Base-by-base conservation (phyloP, 176 grass and related monocot species). In the barley (Hordeum vulgare) region DNA sequence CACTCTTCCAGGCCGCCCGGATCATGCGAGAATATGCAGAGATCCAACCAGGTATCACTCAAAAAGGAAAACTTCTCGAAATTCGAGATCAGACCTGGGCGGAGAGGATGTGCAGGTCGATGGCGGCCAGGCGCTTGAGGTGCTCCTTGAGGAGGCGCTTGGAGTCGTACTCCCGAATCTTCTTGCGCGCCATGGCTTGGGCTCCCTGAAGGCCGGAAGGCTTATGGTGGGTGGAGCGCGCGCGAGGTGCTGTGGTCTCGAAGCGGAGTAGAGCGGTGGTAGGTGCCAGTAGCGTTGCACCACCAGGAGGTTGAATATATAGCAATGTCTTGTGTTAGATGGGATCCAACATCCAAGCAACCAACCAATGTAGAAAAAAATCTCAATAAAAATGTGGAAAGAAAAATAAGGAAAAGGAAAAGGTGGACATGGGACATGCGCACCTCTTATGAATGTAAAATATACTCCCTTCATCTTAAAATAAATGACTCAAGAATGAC, bases 151-250 rank as follows among this genome's bases (percentile, higher is more conserved):
- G 96, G 66, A 95, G 81, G 66, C 87, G 91, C 88, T 98, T 98
- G 26, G 95, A 98, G 66, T 98, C 95, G 92, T 94, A 98, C 90
- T 98, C 95, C 69, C 95, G 75, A 84, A 98, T 98, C 92, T 98
- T 98, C 92, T 98, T 98, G 24, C 95, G 80, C 20, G 95, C 95
- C 95, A 98, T 97, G 56, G 23, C 45, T 36, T 67, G 69, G 40
- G 14, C 23, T 71, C n/a, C 68, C 39, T n/a, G 68, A 44, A 71
- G 67, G 37, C 13, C 39, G n/a, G 33, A 18, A 21, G 33, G 65
- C 18, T 67, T 35, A 31, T 65, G 62, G 47, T 51, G 62, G 24
- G 29, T 49, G 28, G 76, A 10, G 75, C 39, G 37, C 36, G 76
- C 58, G 58, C 24, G 58, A 21, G 58, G 17, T 64, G 76, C 14